Conservation (phyloP, 768 basidiomycete genomes). For the Arthromyces matolae region DNA sequence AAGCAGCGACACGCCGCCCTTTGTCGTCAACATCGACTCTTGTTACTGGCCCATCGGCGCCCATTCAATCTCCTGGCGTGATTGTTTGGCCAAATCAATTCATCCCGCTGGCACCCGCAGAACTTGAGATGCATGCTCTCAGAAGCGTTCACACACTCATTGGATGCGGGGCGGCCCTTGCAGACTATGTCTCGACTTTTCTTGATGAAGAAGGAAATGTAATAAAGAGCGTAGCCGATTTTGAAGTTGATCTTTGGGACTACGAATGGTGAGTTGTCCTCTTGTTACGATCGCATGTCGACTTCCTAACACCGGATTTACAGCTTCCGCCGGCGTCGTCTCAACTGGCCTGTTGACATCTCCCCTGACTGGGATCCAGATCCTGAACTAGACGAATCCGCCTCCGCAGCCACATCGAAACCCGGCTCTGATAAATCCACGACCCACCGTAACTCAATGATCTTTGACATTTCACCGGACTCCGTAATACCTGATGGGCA, state of each 20-base stretch:
- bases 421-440: conserved; percentile 13
- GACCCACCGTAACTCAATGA: conserved; percentile 17
- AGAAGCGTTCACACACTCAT: conserved; percentile 64
- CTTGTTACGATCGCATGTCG: conserved; percentile 1
- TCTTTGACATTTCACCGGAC: conserved; percentile 11
- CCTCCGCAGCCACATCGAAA: conserved; percentile 7
- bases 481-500: conserved; percentile 16
- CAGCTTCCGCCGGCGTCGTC: conserved; percentile 64
- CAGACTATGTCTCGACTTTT: conserved; percentile 40
- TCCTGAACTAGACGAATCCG: conserved; percentile 19
- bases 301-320: conserved; percentile 11
- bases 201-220: conserved; percentile 34
- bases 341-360: conserved; percentile 61
- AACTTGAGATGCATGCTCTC: conserved; percentile 75
- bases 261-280: conserved; percentile 50
- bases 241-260: conserved; percentile 45
- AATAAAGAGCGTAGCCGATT: conserved; percentile 32
- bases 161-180: conserved; percentile 56
- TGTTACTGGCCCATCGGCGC: conserved; percentile 8
- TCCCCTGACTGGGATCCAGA: conserved; percentile 25
- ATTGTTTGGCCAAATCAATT: conserved; percentile 58
- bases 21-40: conserved; percentile 18
- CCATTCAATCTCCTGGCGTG: conserved; percentile 59
- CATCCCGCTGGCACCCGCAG: conserved; percentile 51
- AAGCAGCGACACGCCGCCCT: conserved; percentile 20